A percentile compares a stretch with the other conserved stretches of the same genome.
Conservation (phyloP, 2,329 filamentous ascomycete species). For the Zasmidium cellare region DNA sequence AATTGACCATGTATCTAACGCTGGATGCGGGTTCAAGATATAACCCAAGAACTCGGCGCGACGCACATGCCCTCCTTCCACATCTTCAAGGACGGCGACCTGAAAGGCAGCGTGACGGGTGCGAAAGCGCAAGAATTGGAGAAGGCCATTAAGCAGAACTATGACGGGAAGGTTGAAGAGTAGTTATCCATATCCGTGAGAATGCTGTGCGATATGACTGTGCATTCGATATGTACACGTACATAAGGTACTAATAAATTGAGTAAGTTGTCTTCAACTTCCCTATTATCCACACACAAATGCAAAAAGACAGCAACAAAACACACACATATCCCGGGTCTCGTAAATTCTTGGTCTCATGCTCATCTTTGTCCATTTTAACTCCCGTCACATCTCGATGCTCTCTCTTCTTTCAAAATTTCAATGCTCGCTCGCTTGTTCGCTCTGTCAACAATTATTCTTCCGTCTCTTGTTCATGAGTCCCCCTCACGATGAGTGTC, state of each 20-base stretch:
- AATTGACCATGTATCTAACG: too few species aligned
- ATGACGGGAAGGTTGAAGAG: slow-evolving; percentile 30
- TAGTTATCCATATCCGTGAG: neutral
- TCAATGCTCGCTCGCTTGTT: slow-evolving; percentile 3
- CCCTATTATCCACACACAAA: neutral
- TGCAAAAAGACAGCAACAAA: neutral
- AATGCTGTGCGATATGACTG: neutral
- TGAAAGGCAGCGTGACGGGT: slow-evolving; percentile 31
- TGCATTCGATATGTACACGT: neutral
- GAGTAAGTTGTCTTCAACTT: neutral
- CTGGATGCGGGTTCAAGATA: slow-evolving; percentile 20
- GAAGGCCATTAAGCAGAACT: slow-evolving; percentile 27
- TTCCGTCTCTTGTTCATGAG: neutral
- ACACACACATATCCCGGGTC: neutral
- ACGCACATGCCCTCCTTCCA: slow-evolving; percentile 35
- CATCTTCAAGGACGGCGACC: slow-evolving; percentile 35
- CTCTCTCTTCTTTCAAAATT: neutral
- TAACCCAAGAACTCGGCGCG: slow-evolving; percentile 34
- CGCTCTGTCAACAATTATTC: neutral
- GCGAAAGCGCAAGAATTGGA: slow-evolving; percentile 32
- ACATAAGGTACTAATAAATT: neutral
- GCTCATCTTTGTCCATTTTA: too few species aligned
- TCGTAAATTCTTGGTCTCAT: neutral
- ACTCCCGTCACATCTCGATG: too few species aligned
- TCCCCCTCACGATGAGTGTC: neutral